Conservation (phyloP, 2,329 filamentous ascomycete genomes). For the Hymenoscyphus fructigenus region DNA sequence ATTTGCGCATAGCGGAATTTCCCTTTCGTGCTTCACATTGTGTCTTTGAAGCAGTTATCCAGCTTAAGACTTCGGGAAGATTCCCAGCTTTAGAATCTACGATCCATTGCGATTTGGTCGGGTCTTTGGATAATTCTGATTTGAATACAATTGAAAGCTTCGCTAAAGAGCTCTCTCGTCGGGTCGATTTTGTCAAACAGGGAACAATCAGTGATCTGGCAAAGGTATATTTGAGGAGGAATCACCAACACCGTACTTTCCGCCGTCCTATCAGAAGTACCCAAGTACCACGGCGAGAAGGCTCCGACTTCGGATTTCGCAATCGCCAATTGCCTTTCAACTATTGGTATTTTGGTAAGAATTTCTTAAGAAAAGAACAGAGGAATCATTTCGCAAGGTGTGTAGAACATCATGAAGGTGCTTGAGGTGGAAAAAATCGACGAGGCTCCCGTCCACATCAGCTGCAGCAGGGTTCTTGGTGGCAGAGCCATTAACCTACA, state of each 20-base stretch:
- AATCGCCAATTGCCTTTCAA: neutral
- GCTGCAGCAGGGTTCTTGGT: neutral
- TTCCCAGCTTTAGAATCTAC: neutral
- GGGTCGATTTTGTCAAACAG: neutral
- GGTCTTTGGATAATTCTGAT: neutral
- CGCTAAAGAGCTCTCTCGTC: neutral
- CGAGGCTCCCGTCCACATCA: neutral
- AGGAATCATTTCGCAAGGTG: neutral
- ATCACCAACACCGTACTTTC: neutral
- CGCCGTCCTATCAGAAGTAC: neutral
- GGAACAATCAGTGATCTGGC: neutral
- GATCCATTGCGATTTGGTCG: neutral
- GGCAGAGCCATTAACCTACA: neutral
- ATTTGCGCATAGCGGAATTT: slow-evolving; percentile 14
- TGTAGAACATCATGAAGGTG: neutral
- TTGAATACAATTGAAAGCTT: neutral
- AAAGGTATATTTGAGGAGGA: neutral
- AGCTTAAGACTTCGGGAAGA: neutral
- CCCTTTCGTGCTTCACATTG: slow-evolving; percentile 30
- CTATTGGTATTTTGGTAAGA: neutral
- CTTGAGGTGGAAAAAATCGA: neutral
- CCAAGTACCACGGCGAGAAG: neutral
- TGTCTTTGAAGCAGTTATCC: neutral
- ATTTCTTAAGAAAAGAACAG: neutral
- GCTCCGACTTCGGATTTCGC: neutral